Evolutionary conservation across 1,284 basidiomycete genomes (phyloP).

Genomic region (Cryptococcus sp.): DNA sequence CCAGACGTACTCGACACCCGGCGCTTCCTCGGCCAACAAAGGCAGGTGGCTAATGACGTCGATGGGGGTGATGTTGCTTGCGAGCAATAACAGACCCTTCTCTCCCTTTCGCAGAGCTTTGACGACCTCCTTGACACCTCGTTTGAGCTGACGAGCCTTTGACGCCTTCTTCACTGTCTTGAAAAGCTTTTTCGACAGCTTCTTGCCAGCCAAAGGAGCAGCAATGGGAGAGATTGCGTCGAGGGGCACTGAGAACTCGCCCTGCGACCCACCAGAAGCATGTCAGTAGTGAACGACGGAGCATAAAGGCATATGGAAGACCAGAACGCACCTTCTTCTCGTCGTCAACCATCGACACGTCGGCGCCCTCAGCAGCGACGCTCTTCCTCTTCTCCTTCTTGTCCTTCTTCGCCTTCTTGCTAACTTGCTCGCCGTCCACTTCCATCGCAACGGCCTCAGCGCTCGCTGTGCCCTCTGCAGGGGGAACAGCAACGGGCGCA

Average conservation of each 20-base stretch:
- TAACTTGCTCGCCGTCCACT: constrained; percentile 42
- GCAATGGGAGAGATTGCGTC: constrained; percentile 89
- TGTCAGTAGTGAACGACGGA: no score
- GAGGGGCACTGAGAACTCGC: constrained; percentile 63
- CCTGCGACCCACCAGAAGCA: constrained; percentile 17
- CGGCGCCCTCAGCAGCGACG: constrained; percentile 39
- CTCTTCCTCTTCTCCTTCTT: constrained; percentile 57
- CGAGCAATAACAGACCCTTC: constrained; percentile 88
- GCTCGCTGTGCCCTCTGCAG: constrained; percentile 39
- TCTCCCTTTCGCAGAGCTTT: constrained; percentile 95
- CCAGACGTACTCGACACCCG: constrained; percentile 81
- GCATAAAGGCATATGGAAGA: no score
- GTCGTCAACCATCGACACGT: constrained; percentile 28
- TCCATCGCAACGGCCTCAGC: constrained; percentile 47
- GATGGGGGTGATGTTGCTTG: constrained; percentile 95
- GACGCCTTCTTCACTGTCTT: constrained; percentile 92
- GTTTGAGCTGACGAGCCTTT: constrained; percentile 86
- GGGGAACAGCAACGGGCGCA: constrained; percentile 22
- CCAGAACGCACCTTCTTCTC: constrained; percentile 45
- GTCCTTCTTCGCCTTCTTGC: constrained; percentile 51
- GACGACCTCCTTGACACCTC: constrained; percentile 94
- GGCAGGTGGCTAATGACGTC: constrained; percentile 98
- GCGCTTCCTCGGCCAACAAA: constrained; percentile 87
- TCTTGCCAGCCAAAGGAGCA: constrained; percentile 84
- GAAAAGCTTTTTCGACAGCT: constrained; percentile 87